These are phyloP conservation scores for Pythium angustatum DNA, from an alignment of 352 stramenopile species.

Conservation along the genomic window DNA sequence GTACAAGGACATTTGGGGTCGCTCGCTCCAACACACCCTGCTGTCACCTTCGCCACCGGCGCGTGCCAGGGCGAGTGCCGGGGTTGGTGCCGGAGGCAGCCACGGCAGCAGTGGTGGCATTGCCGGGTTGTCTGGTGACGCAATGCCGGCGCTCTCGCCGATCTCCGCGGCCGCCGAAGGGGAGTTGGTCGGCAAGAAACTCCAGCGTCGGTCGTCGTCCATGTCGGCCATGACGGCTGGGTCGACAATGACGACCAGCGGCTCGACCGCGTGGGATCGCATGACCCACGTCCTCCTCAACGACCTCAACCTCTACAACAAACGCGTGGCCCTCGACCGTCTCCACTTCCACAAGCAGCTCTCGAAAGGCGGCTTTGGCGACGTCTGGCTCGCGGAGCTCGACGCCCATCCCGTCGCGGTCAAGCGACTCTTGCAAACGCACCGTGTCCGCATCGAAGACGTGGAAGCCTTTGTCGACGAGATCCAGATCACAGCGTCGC, in stretches of 20 bases:
- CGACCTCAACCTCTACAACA: slow-evolving; percentile 25
- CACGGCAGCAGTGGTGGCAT: not conserved
- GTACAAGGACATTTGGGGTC: slow-evolving; percentile 23
- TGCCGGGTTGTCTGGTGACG: not conserved
- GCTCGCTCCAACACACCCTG: slow-evolving; percentile 21
- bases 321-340: slow-evolving; percentile 23
- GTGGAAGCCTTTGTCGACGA: slow-evolving; percentile 30
- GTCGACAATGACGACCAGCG: slow-evolving; percentile 9
- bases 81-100: not conserved
- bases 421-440: slow-evolving; percentile 29
- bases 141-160: not conserved
- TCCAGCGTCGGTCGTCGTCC: slow-evolving; percentile 34
- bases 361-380: slow-evolving; percentile 28
- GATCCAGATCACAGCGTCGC: slow-evolving; percentile 31
- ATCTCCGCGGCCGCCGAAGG: slow-evolving; percentile 1
- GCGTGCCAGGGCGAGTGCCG: not conserved
- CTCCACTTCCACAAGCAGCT: slow-evolving; percentile 32
- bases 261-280: slow-evolving; percentile 18
- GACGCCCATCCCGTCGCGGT: slow-evolving; percentile 25
- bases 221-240: slow-evolving; percentile 40
- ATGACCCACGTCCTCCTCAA: slow-evolving; percentile 27
- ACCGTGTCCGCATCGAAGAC: slow-evolving; percentile 20
- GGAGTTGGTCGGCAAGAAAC: slow-evolving; percentile 3
- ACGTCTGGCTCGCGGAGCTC: slow-evolving; percentile 31
- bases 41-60: slow-evolving; percentile 21